Percentiles rank a stretch among this genome's conserved stretches.
Conservation (phyloP, 441 rosid species). For the Biscutella laevigata region DNA sequence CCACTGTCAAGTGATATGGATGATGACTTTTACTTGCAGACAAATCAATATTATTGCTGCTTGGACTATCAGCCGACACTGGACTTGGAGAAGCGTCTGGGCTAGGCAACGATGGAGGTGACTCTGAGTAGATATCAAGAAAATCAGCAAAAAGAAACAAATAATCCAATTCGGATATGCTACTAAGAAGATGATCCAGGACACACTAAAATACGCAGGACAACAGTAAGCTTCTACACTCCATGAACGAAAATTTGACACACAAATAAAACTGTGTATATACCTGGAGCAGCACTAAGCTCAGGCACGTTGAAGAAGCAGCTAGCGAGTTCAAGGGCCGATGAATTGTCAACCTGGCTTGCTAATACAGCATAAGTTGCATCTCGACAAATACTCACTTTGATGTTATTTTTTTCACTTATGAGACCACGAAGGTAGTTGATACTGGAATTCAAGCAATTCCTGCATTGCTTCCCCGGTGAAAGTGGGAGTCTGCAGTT, state of each 20-base stretch:
- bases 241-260: neutral
- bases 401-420: slow-evolving; percentile 52
- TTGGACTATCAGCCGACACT: slow-evolving; percentile 59
- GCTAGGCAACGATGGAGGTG: slow-evolving; percentile 35
- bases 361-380: slow-evolving; percentile 74
- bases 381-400: slow-evolving; percentile 81
- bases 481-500: slow-evolving; percentile 57
- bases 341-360: slow-evolving; percentile 52
- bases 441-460: slow-evolving; percentile 72
- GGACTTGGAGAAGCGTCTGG: slow-evolving; percentile 63
- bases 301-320: slow-evolving; percentile 81
- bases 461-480: slow-evolving; percentile 47
- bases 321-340: slow-evolving; percentile 57
- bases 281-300: slow-evolving; percentile 46
- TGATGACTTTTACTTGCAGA: slow-evolving; percentile 40
- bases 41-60: slow-evolving; percentile 32
- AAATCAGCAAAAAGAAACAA: slow-evolving; percentile 1
- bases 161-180: neutral
- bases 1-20: slow-evolving; percentile 49
- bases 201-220: no score
- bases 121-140: slow-evolving; percentile 32
- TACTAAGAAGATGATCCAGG: neutral
- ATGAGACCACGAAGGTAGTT: slow-evolving; percentile 57
- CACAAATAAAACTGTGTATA: slow-evolving; percentile 14
- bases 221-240: neutral